A percentile compares a stretch with the other conserved stretches of the same genome.
These are phyloP conservation scores for Lagenaria siceraria DNA, from an alignment of 306 rosid species.

Conservation along the genomic window DNA sequence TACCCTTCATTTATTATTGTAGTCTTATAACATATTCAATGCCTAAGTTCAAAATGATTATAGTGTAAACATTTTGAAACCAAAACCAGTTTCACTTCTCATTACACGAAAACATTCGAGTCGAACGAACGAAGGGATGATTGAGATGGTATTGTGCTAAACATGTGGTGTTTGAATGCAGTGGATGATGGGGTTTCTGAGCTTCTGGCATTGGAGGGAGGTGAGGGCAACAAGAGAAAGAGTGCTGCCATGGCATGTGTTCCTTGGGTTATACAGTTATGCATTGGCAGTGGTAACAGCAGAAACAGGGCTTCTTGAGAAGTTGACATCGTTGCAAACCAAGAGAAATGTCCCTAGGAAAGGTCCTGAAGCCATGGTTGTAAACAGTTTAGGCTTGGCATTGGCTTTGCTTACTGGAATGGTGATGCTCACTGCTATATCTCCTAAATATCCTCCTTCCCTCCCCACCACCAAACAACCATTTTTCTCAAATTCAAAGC, in stretches of 20 bases:
- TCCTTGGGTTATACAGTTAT: slow-evolving; percentile 67
- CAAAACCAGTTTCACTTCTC: not conserved
- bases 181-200: slow-evolving; percentile 81
- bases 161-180: slow-evolving; percentile 10
- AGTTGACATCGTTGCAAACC: slow-evolving; percentile 64
- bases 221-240: slow-evolving; percentile 33
- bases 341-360: slow-evolving; percentile 39
- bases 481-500: slow-evolving; percentile 34
- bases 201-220: slow-evolving; percentile 88
- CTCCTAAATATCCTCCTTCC: slow-evolving; percentile 39
- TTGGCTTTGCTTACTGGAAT: slow-evolving; percentile 55
- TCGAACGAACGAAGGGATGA: not conserved
- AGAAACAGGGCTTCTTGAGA: slow-evolving; percentile 81
- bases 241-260: slow-evolving; percentile 82
- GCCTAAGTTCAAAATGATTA: not conserved
- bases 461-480: slow-evolving; percentile 26
- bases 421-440: slow-evolving; percentile 60
- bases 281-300: slow-evolving; percentile 78
- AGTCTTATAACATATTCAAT: not conserved
- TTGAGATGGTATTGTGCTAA: not conserved
- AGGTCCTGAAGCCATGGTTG: slow-evolving; percentile 47
- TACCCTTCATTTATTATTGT: not conserved
- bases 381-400: slow-evolving; percentile 51
- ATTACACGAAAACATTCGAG: not conserved
- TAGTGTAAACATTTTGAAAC: not conserved